phyloP scores from a whole-genome alignment of 305 asterid species.

The Ajuga reptans region DNA sequence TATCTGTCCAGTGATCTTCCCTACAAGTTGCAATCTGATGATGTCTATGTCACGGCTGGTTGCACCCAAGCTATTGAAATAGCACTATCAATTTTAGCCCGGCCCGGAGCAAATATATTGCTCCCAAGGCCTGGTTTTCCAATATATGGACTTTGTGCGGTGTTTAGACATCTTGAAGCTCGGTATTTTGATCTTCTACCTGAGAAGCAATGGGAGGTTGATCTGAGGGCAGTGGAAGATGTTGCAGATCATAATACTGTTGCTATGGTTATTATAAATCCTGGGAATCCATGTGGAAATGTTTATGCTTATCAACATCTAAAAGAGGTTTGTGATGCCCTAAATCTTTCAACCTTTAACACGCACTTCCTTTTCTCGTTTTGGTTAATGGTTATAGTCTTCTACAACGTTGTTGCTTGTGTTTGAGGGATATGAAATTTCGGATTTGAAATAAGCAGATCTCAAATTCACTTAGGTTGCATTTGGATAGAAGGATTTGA shows the following conservation, averaged over 20 bases:
- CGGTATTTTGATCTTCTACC: constrained; percentile 67
- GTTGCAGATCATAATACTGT: constrained; percentile 63
- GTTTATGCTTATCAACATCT: constrained; percentile 60
- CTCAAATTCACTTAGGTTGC: too few relatives aligned
- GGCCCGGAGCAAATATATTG: constrained; percentile 68
- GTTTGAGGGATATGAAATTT: too few relatives aligned
- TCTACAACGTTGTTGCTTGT: too few relatives aligned
- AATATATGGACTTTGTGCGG: constrained; percentile 63
- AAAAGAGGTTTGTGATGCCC: constrained; percentile 38
- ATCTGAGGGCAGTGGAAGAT: constrained; percentile 47
- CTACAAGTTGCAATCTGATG: constrained; percentile 50
- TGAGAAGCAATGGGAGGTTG: constrained; percentile 69
- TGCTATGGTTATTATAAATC: constrained; percentile 67
- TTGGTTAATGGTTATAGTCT: too few relatives aligned
- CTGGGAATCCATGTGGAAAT: constrained; percentile 91
- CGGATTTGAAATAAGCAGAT: too few relatives aligned
- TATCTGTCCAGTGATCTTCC: constrained; percentile 66
- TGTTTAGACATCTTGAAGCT: constrained; percentile 48
- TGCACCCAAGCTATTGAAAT: constrained; percentile 70
- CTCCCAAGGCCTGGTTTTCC: constrained; percentile 84
- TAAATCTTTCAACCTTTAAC: too few relatives aligned
- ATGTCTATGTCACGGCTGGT: constrained; percentile 58
- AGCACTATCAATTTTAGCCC: constrained; percentile 44
- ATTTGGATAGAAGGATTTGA: too few relatives aligned
- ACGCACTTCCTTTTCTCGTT: too few relatives aligned